Conservation (phyloP, 257 asterid species). For the Scutellaria galericulata region DNA sequence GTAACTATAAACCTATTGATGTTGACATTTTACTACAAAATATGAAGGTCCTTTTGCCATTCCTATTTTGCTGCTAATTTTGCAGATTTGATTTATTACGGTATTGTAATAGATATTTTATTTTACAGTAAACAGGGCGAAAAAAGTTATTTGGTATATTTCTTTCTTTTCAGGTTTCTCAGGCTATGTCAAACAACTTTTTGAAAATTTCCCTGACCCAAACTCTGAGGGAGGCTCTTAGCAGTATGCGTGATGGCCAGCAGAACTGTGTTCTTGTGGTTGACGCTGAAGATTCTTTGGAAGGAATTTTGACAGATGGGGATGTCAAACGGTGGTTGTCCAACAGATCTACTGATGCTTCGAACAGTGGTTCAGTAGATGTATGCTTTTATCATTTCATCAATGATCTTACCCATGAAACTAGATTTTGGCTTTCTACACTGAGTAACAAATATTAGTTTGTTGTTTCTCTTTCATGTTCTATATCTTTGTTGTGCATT, state of each 20-base stretch:
- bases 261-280: conserved; percentile 75
- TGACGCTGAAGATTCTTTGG: conserved; percentile 70
- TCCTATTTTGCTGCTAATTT: conserved; percentile 12
- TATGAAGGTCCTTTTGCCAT: conserved; percentile 61
- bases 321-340: conserved; percentile 67
- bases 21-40: conserved; percentile 68
- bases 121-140: background rate
- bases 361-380: conserved; percentile 55
- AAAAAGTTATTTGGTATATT: conserved; percentile 12
- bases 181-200: conserved; percentile 75
- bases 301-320: conserved; percentile 86
- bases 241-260: conserved; percentile 71
- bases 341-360: conserved; percentile 51
- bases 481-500: conserved; percentile 10
- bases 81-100: conserved; percentile 19
- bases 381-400: conserved; percentile 49
- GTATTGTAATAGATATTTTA: conserved; percentile 3
- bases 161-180: conserved; percentile 70
- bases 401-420: conserved; percentile 7
- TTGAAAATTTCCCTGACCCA: conserved; percentile 63
- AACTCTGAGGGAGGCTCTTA: conserved; percentile 72
- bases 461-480: conserved; percentile 30
- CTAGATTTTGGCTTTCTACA: background rate
- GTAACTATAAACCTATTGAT: conserved; percentile 52
- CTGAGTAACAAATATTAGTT: conserved; percentile 10